Evolutionary conservation across 2,329 filamentous ascomycete species (phyloP), one percentile per base, ranked within the genome.

Genomic region (Colletotrichum navitas): DNA sequence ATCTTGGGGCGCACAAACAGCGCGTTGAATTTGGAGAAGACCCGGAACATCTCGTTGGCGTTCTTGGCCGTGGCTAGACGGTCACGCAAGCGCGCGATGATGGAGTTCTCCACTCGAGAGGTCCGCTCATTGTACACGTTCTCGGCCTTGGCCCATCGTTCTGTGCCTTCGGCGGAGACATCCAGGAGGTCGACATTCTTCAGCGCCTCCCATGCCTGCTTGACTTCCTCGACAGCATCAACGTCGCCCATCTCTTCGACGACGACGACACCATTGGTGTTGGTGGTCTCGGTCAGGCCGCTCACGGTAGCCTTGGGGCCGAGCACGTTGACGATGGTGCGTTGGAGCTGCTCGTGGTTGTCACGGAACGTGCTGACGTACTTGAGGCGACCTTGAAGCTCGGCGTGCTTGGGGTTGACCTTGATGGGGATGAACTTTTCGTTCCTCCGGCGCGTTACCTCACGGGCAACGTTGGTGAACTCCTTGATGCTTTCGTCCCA

Each of bases 401-500:
- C 93, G 49, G 90, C 91, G 80, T 99, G 96, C 76, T 93, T 92
- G 73, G 94, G 93, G 74, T 87, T 89, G 80, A 99, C 95, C 84
- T 98, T 98, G 85, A 99, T 98, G 5, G 95, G 95, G 74, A 99
- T 98, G 81, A 99, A 99, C 80, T 97, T 97, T 81, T 98, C 97
- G 78, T 97, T 97, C 76, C 96, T 90, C 76, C 95, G 92, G 74
- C 95, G 90, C 3, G 94, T 98, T 8, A 97, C 94, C 78, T 99
- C 97, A 83, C 96, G 93, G 43, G 96, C 95, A 74, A 98, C 94
- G 76, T 98, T 97, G 21, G 95, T 98, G 79, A 99, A 99, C 77
- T 98, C 96, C 81, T 98, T 98, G 79, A 97, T 88, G 77, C 95
- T 94, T 66, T 97, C 94, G 76, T 99, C 96, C 96, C 96, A 99